Base-by-base conservation (phyloP, 2,329 filamentous ascomycete species). In the Neonectria punicea region DNA sequence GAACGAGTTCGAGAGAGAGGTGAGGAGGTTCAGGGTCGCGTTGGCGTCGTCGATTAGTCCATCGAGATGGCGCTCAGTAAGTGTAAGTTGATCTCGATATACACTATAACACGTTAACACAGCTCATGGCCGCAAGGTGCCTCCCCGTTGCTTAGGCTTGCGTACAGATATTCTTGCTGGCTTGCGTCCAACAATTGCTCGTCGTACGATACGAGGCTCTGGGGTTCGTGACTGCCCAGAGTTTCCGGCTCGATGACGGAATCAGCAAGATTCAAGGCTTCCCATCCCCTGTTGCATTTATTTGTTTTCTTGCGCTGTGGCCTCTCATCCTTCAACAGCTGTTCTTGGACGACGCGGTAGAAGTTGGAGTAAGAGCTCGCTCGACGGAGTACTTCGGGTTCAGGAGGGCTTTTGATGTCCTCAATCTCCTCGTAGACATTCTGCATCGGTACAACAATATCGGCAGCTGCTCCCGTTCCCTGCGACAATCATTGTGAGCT, bases 1-100 rank as follows among this genome's bases (percentile, higher is more conserved):
- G 82, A 99, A 99, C 5, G 94, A 95, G 72, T 91, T 88, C 14
- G 94, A 94, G 16, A 99, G 85, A 1, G 87, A 89, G 16, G 92
- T 90, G 30, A 99, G 85, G 18, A 97, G 84, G 47, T 89, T 85
- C 43, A 99, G 84, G 0, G 94, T 92, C 18, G 87, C 87, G 59
- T 92, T 88, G 1, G 95, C 94, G 76, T 94, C 93, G 30, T 87
- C 83, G 25, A 98, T 86, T 14, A 99, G 85, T 44, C 88, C 87
- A 67, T 94, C 91, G 44, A 99, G 86, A 79, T 98, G 93, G 18
- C 90, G 87, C 75, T 94, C 91, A 0, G 93, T 94, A 71, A 95
- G 84, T 60, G 89, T 86, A 14, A 97, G 86, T 80, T 97, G 94
- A 73, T 96, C 91, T 68, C 89, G 88, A 77, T 96, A 98, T 30